Evolutionary conservation across 805 yeast genomes (phyloP).

Genomic region (Wickerhamomyces tratensis): DNA sequence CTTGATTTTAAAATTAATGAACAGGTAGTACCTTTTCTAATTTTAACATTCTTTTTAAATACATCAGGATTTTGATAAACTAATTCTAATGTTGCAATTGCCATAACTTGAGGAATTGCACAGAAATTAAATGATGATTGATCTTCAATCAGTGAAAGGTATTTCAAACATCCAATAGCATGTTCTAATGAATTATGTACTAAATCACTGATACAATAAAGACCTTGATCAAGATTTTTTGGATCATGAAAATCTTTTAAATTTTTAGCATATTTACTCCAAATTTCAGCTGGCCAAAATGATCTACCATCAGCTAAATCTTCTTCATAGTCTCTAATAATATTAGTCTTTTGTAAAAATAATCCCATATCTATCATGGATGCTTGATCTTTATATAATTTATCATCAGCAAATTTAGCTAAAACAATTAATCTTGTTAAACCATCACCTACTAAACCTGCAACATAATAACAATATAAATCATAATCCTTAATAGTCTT

Average conservation of each 20-base stretch:
- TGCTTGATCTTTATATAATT: slow-evolving; percentile 41
- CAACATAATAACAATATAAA: slow-evolving; percentile 92
- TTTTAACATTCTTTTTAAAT: slow-evolving; percentile 66
- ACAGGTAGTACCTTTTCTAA: slow-evolving; percentile 84
- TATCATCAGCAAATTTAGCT: slow-evolving; percentile 58
- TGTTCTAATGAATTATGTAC: slow-evolving; percentile 74
- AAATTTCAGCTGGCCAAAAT: slow-evolving; percentile 93
- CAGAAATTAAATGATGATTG: slow-evolving; percentile 83
- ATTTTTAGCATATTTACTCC: slow-evolving; percentile 66
- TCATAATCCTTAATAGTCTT: slow-evolving; percentile 74
- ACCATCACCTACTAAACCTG: slow-evolving; percentile 97
- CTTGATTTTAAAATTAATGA: slow-evolving; percentile 63
- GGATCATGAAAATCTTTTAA: slow-evolving; percentile 50
- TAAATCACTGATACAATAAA: slow-evolving; percentile 72
- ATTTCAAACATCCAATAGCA: slow-evolving; percentile 65
- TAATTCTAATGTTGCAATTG: slow-evolving; percentile 84
- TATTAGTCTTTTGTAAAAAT: slow-evolving; percentile 91
- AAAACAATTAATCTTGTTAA: slow-evolving; percentile 71
- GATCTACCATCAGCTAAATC: slow-evolving; percentile 87
- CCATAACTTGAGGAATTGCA: slow-evolving; percentile 99
- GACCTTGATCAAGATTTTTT: slow-evolving; percentile 41
- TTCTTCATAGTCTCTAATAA: slow-evolving; percentile 90
- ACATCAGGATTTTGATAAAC: slow-evolving; percentile 76
- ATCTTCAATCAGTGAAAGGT: slow-evolving; percentile 68
- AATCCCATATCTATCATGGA: slow-evolving; percentile 85